Evolutionary conservation across 1,284 basidiomycete genomes (phyloP).

Genomic region (Coriolopsis trogii): DNA sequence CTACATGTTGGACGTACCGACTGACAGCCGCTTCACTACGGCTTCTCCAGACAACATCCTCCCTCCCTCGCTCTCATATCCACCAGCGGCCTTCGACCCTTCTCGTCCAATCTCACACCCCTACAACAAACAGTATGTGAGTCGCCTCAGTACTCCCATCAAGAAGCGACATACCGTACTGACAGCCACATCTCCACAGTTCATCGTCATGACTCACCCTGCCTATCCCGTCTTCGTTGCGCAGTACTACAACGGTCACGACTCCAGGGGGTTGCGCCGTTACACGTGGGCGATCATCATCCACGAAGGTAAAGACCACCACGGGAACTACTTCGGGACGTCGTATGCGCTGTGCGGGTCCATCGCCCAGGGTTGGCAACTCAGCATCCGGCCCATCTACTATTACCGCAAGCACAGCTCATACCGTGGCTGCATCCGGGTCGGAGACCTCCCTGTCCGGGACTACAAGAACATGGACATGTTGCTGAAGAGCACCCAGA

Average conservation of each 20-base stretch:
- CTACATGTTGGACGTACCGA: too few species aligned
- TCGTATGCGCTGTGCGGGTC: slow-evolving; percentile 15
- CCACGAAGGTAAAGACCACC: slow-evolving; percentile 1
- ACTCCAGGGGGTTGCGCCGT: background rate
- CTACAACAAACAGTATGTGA: too few species aligned
- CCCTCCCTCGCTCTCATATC: too few species aligned
- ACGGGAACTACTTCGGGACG: slow-evolving; percentile 5
- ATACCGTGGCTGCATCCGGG: slow-evolving; percentile 8
- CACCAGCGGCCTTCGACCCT: too few species aligned
- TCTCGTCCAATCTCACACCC: too few species aligned
- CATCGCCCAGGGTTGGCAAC: background rate
- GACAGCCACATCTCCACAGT: background rate
- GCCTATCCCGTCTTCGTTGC: slow-evolving; percentile 6
- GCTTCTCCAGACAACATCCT: too few species aligned
- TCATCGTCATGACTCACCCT: background rate
- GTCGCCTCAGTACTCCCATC: too few species aligned
- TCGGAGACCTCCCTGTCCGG: slow-evolving; percentile 4
- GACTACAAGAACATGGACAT: background rate
- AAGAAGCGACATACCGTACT: background rate
- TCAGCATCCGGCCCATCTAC: background rate
- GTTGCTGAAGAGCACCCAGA: slow-evolving; percentile 1
- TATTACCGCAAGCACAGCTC: slow-evolving; percentile 2
- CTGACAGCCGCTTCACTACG: too few species aligned
- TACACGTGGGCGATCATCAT: slow-evolving; percentile 15
- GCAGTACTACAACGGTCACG: slow-evolving; percentile 15